Evolutionary conservation across 345 rosid genomes (phyloP).

Genomic region (Carallia brachiata): DNA sequence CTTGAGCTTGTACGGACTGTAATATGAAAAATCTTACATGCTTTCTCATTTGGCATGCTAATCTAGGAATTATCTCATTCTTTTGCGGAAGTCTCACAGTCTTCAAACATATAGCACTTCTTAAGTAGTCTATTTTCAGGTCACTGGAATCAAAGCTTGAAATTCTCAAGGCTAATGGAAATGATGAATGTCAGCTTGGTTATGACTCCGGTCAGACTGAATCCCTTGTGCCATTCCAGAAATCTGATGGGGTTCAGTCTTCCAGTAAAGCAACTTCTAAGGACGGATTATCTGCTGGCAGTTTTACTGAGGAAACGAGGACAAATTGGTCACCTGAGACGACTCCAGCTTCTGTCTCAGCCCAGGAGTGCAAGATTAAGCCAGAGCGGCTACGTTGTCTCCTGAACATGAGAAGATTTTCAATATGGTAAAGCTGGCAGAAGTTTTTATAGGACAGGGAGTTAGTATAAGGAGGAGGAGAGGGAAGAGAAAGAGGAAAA

Average conservation of each 20-base stretch:
- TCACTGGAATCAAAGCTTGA: constrained; percentile 76
- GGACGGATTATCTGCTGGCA: constrained; percentile 72
- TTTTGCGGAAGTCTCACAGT: neutral
- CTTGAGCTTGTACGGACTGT: neutral
- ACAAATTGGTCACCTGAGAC: constrained; percentile 54
- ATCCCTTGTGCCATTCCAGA: constrained; percentile 42
- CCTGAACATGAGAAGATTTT: constrained; percentile 33
- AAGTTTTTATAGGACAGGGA: constrained; percentile 39
- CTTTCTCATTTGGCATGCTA: no score
- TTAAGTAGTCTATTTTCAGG: constrained; percentile 36
- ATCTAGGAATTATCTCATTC: no score
- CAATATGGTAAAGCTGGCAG: constrained; percentile 34
- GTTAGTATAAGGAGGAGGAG: constrained; percentile 57
- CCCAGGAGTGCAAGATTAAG: constrained; percentile 39
- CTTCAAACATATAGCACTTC: neutral
- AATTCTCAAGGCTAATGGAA: constrained; percentile 55
- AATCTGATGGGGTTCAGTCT: constrained; percentile 52
- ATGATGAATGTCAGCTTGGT: constrained; percentile 29
- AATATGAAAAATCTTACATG: neutral
- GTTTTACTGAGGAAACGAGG: constrained; percentile 65
- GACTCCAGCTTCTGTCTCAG: constrained; percentile 27
- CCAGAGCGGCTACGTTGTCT: constrained; percentile 34
- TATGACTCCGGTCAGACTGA: constrained; percentile 64
- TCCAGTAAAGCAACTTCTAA: constrained; percentile 60
- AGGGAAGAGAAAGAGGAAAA: constrained; percentile 82